A percentile compares a stretch with the other conserved stretches of the same genome.
phyloP scores from a whole-genome alignment of 2,329 filamentous ascomycete genomes.

The Periconia digitata region DNA sequence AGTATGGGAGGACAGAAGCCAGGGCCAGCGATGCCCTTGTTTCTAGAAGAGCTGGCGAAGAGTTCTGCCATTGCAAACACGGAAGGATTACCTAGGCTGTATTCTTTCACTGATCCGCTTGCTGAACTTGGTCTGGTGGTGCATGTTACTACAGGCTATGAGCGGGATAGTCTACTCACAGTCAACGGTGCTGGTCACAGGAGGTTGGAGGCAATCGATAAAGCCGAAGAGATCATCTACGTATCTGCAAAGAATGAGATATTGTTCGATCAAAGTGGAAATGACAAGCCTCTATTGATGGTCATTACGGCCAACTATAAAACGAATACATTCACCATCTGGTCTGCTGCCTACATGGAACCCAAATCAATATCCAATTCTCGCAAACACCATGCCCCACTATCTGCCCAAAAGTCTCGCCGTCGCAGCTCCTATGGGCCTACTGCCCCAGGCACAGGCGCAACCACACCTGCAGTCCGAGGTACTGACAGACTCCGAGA shows the following conservation, averaged over 20 bases:
- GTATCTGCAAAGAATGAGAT: conserved; percentile 68
- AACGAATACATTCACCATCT: conserved; percentile 77
- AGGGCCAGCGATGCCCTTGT: conserved; percentile 23
- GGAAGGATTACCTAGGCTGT: conserved; percentile 70
- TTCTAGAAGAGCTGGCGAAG: conserved; percentile 36
- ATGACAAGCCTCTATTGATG: conserved; percentile 60
- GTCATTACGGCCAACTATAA: conserved; percentile 81
- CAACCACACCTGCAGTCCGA: conserved; percentile 69
- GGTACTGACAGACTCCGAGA: conserved; percentile 70
- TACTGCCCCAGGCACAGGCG: conserved; percentile 67
- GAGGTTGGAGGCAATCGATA: conserved; percentile 64
- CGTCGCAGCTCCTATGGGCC: conserved; percentile 61
- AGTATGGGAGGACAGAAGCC: conserved; percentile 22
- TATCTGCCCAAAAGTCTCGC: conserved; percentile 53
- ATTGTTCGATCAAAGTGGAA: conserved; percentile 47
- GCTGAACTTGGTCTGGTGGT: conserved; percentile 84
- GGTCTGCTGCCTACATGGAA: conserved; percentile 77
- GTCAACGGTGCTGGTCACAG: conserved; percentile 34
- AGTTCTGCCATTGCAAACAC: conserved; percentile 23
- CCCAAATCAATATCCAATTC: conserved; percentile 58
- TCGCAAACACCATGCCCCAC: conserved; percentile 42
- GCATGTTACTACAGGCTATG: conserved; percentile 30
- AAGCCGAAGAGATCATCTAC: conserved; percentile 81
- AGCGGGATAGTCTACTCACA: conserved; percentile 32
- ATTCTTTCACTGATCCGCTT: conserved; percentile 82